These are phyloP conservation scores for Talaromyces atroroseus DNA, from an alignment of 2,329 filamentous ascomycete species.

Conservation along the genomic window DNA sequence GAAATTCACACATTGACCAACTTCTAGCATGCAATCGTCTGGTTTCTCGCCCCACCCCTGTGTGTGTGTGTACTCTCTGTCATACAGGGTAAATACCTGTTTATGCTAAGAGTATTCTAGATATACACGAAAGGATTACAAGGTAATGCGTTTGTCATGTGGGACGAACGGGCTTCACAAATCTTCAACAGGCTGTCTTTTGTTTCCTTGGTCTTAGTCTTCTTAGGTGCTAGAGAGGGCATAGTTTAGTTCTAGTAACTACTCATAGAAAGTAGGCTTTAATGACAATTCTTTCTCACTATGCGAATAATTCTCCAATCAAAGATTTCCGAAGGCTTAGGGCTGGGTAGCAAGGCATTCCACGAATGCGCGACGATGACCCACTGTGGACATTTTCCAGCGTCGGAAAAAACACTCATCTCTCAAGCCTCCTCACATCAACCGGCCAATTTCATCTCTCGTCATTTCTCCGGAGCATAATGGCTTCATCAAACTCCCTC, in stretches of 20 bases:
- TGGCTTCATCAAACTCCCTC: not conserved
- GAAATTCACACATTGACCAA: not conserved
- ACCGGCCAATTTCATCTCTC: not conserved
- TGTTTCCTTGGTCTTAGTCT: too few relatives aligned
- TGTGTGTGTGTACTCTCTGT: not conserved
- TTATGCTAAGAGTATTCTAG: not conserved
- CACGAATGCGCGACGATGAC: not conserved
- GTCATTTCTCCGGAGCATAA: not conserved
- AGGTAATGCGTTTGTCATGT: too few relatives aligned
- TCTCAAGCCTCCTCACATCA: not conserved
- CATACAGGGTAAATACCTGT: too few relatives aligned
- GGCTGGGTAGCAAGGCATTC: not conserved
- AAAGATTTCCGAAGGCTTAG: too few relatives aligned
- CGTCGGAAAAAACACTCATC: not conserved
- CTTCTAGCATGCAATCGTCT: not conserved
- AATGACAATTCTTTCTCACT: not conserved
- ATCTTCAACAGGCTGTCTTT: too few relatives aligned
- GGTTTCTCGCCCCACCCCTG: not conserved
- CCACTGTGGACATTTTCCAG: not conserved
- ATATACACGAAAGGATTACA: not conserved
- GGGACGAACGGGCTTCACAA: too few relatives aligned
- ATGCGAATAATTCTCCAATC: too few relatives aligned
- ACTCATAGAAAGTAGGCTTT: too few relatives aligned
- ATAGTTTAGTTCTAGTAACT: too few relatives aligned
- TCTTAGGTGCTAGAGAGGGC: too few relatives aligned